phyloP scores from a whole-genome alignment of 1,284 basidiomycete genomes.

The Pterula multifida region DNA sequence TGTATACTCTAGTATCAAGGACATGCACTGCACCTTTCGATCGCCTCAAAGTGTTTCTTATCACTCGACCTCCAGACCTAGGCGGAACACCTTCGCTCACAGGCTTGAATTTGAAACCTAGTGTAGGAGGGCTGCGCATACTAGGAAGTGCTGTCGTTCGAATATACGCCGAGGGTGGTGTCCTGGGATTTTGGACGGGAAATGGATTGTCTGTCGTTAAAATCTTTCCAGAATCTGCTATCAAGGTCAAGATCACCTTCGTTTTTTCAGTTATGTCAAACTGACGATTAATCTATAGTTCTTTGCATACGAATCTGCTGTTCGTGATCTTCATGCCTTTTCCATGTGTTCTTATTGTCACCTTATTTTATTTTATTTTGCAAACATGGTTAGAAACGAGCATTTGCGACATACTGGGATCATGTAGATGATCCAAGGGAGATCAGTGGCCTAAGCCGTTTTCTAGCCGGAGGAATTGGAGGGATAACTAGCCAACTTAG shows the following conservation, averaged over 20 bases:
- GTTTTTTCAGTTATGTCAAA: not conserved
- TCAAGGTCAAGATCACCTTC: constrained; percentile 41
- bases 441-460: constrained; percentile 86
- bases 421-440: constrained; percentile 81
- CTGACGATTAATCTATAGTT: constrained; percentile 41
- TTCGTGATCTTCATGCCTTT: constrained; percentile 26
- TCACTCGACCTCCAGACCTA: constrained; percentile 70
- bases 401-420: constrained; percentile 90
- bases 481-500: constrained; percentile 91
- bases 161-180: constrained; percentile 81
- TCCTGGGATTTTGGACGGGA: constrained; percentile 90
- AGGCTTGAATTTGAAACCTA: constrained; percentile 24
- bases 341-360: constrained; percentile 8
- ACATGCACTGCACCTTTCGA: constrained; percentile 98
- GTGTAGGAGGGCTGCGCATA: constrained; percentile 45
- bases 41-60: constrained; percentile 93
- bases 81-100: constrained; percentile 36
- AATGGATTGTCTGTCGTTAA: constrained; percentile 79
- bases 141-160: constrained; percentile 63
- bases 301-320: constrained; percentile 87
- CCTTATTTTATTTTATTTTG: constrained; percentile 10
- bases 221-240: constrained; percentile 95
- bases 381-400: constrained; percentile 55
- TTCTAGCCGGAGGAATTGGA: constrained; percentile 91
- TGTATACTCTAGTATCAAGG: constrained; percentile 64